Evolutionary conservation across 202 grass and related monocot species (phyloP).

Genomic region (Zoysia matrella): DNA sequence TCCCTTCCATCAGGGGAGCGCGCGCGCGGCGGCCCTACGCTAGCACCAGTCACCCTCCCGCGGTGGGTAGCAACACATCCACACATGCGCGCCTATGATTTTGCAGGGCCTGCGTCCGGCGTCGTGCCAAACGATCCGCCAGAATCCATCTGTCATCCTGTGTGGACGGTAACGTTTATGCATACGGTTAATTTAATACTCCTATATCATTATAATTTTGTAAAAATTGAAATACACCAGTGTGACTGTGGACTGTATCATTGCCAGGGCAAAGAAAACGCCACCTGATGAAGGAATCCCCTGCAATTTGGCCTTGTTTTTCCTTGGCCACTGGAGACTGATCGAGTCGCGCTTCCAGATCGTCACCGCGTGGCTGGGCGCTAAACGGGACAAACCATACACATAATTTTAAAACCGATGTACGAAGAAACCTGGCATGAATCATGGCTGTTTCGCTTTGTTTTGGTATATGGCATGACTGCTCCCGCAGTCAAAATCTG

Average conservation of each 20-base stretch:
- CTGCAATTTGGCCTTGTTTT: slow-evolving; percentile 11
- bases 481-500: not conserved
- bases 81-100: slow-evolving; percentile 19
- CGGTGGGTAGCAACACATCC: slow-evolving; percentile 19
- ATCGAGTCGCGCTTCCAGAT: slow-evolving; percentile 22
- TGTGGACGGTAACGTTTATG: slow-evolving; percentile 24
- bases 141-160: slow-evolving; percentile 37
- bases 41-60: not conserved
- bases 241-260: not conserved
- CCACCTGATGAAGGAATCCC: slow-evolving; percentile 12
- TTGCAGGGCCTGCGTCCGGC: not conserved
- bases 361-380: not conserved
- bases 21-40: not conserved
- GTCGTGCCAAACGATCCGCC: slow-evolving; percentile 38
- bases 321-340: not conserved
- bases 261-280: too few species aligned
- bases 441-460: not conserved
- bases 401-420: not conserved
- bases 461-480: not conserved
- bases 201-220: too few species aligned
- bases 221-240: too few species aligned
- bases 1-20: not conserved
- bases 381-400: not conserved
- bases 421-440: not conserved
- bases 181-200: not conserved